Percentiles rank a stretch among this genome's conserved stretches.
Evolutionary conservation across 768 basidiomycete genomes (phyloP).

Genomic region (Tylopilus felleus): DNA sequence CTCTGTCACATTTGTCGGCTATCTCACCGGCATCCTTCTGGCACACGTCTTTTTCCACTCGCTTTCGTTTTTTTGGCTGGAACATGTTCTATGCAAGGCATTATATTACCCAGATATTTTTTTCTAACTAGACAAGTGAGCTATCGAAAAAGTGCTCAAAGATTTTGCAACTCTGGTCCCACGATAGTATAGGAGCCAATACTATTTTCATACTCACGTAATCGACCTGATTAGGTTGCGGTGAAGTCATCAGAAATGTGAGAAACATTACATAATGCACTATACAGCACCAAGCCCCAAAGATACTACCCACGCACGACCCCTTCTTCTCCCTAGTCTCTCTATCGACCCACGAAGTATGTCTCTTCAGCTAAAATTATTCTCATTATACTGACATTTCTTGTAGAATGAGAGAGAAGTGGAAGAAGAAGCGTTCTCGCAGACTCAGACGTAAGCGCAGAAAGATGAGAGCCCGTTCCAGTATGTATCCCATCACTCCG

Average conservation of each 20-base stretch:
- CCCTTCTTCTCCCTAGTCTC: constrained; percentile 24
- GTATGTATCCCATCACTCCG: constrained; percentile 44
- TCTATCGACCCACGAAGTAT: constrained; percentile 30
- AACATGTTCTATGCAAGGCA: too few species aligned
- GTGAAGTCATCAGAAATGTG: constrained; percentile 17
- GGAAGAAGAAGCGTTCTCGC: constrained; percentile 94
- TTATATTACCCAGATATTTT: too few species aligned
- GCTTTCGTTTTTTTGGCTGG: too few species aligned
- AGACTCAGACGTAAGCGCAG: constrained; percentile 92
- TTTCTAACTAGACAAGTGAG: too few species aligned
- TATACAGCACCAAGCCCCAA: constrained; percentile 37
- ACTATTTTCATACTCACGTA: background rate
- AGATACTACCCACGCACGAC: constrained; percentile 15
- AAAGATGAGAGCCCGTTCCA: constrained; percentile 96
- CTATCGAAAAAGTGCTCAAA: too few species aligned
- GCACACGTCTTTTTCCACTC: too few species aligned
- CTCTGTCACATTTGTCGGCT: too few species aligned
- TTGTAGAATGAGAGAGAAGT: constrained; percentile 90
- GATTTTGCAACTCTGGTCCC: too few species aligned
- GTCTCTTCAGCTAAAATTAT: background rate
- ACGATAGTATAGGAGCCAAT: too few species aligned
- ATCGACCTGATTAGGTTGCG: background rate
- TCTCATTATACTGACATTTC: background rate
- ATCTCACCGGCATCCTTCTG: too few species aligned
- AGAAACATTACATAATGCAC: constrained; percentile 27